Conservation (phyloP, 73 alveolate genomes). For the Paramecium caudatum region DNA sequence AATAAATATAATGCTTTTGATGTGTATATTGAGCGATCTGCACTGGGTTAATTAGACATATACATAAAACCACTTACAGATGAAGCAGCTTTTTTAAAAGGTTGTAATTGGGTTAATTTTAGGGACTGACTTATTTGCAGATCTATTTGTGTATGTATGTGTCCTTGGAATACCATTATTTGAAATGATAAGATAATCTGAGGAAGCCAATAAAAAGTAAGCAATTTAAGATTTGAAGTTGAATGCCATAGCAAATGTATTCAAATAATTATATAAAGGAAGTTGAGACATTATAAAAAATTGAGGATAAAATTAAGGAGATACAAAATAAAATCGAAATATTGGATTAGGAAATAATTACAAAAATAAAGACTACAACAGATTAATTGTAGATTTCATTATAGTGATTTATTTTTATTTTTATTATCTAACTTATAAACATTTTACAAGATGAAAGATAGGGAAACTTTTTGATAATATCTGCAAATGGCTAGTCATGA, state of each 20-base stretch:
- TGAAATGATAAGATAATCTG: not conserved
- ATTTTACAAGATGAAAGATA: no score
- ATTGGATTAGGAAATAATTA: no score
- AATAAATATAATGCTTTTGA: conserved; percentile 34
- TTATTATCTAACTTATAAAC: no score
- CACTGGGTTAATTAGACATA: not conserved
- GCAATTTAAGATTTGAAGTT: not conserved
- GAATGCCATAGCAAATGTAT: not conserved
- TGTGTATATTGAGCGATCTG: not conserved
- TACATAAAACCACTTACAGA: conserved; percentile 33
- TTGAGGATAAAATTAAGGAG: not conserved
- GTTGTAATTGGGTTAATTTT: not conserved
- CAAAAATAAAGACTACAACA: no score
- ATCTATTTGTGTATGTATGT: not conserved
- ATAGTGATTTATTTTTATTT: no score
- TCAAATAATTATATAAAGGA: not conserved
- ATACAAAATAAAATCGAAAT: no score
- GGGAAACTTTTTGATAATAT: no score
- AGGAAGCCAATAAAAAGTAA: conserved; percentile 9
- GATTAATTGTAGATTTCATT: no score
- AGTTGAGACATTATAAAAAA: conserved; percentile 10
- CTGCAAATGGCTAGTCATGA: no score
- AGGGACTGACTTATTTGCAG: conserved; percentile 56
- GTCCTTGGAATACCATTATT: conserved; percentile 22
- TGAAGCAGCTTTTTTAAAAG: conserved; percentile 39